Evolutionary conservation across 257 asterid species (phyloP), one percentile per base, ranked within the genome.

Genomic region (Nicotiana sylvestris): DNA sequence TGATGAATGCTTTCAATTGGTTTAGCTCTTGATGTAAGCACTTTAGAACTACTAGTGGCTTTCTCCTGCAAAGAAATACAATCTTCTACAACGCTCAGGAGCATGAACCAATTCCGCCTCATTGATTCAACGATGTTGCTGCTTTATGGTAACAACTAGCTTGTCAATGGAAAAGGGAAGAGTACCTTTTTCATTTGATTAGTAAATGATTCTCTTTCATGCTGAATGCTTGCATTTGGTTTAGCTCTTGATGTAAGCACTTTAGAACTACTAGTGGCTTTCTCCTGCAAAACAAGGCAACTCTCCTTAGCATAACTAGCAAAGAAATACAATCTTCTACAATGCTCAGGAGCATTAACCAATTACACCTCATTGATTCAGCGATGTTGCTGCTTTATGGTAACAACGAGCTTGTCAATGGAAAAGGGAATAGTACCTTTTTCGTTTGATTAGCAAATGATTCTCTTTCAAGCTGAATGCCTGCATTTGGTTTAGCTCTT

Each of bases 101-200:
- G 16, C 79, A 46, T 13, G 15, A 27, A 6, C 61, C 39, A 72
- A 33, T 49, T 72, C 80, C 16, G 9, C 80, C 57, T 13, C 57
- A 49, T 39, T n/a, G 18, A 29, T 76, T 32, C 81, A 60, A 15
- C 27, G 7, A 15, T 8, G 51, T 17, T 25, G 60, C 16, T 49
- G 78, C 58, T 55, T 43, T 15, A 43, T 35, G 77, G 43, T 74
- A 74, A 78, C 43, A 51, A 49, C 80, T 74, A 74, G 62, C 62
- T 51, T 18, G 35, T 13, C 80, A 49, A 29, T 33, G 15, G 78
- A 66, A 65, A 70, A 29, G 76, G 37, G 16, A 53, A 53, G 12
- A 66, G 46, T 86, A 94, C 95, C 95, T 90, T 89, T 81, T 89
- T 85, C 55, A 61, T 87, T 62, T 76, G 81, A 72, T 84, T 83